Percentiles rank a stretch among this genome's conserved stretches.
Evolutionary conservation across 352 stramenopile species (phyloP).

Genomic region (Pythium biforme): DNA sequence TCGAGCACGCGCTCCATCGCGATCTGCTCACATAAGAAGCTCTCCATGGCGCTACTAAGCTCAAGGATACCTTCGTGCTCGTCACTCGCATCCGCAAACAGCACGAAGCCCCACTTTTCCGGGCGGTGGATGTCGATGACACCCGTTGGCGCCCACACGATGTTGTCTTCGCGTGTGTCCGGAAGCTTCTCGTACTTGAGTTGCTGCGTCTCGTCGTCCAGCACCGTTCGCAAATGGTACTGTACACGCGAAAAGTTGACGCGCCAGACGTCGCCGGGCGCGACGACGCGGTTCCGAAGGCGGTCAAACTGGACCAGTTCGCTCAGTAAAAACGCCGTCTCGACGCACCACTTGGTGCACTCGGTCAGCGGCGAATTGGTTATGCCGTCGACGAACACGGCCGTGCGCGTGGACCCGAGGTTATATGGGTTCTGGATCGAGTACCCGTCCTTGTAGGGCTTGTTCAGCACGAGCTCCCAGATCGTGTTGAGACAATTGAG

Average conservation of each 20-base stretch:
- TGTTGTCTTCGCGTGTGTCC: constrained; percentile 56
- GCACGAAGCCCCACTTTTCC: constrained; percentile 68
- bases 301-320: constrained; percentile 70
- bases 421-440: constrained; percentile 78
- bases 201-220: constrained; percentile 47
- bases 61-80: constrained; percentile 40
- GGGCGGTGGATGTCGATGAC: constrained; percentile 77
- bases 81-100: constrained; percentile 52
- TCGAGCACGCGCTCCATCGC: constrained; percentile 60
- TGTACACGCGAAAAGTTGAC: constrained; percentile 92
- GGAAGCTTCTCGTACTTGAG: constrained; percentile 54
- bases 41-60: constrained; percentile 31
- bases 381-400: constrained; percentile 61
- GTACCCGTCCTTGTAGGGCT: constrained; percentile 87
- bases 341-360: constrained; percentile 79
- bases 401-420: constrained; percentile 41
- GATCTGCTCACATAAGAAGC: constrained; percentile 50
- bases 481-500: constrained; percentile 91
- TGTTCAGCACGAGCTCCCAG: constrained; percentile 89
- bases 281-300: constrained; percentile 29
- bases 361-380: constrained; percentile 65
- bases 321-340: constrained; percentile 69
- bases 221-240: constrained; percentile 51
- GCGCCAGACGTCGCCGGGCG: constrained; percentile 65
- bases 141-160: constrained; percentile 72